Evolutionary conservation across 2,329 filamentous ascomycete species (phyloP), one percentile per base, ranked within the genome.

Genomic region (Nemania abortiva): DNA sequence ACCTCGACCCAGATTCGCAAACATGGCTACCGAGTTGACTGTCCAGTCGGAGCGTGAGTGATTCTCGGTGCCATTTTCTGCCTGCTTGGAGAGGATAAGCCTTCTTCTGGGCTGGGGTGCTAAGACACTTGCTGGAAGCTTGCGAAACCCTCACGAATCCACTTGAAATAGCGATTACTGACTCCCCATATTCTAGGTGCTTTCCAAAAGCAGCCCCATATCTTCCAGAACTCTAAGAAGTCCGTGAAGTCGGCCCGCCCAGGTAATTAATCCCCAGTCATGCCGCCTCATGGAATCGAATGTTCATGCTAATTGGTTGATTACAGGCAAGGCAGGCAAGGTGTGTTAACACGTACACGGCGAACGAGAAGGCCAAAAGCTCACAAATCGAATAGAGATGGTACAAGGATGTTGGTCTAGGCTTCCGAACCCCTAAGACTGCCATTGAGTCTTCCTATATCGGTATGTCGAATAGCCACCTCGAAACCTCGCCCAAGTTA

Each of bases 181-280:
- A 27, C 24, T 27, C 24, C 5, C 24, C 24, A 5, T 27, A 27
- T 27, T 27, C 24, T 27, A 27, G 24, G 24, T 89, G 96, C 96
- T 90, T 99, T 93, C 93, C 96, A 98, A 88, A 99, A 99, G 92
- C 95, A 99, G 91, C 96, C 96, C 85, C 96, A 99, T 88, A 97
- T 99, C 90, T 99, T 98, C 93, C 91, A 93, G 82, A 98, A 98
- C 92, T 89, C 92, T 84, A 99, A 99, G 92, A 94, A 94, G 89
- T 86, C 90, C 24, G 24, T 27, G 83, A 91, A 92, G 86, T 93
- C 92, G 84, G 87, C 88, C 85, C 91, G 91, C 84, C 92, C 92
- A 80, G 69, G 69, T 71, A 71, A 71, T 66, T 71, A 71, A 71
- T 66, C 60, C 24, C 29, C 27, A 50, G 22, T 52, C 55, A 20